Evolutionary conservation across 108 stramenopile genomes (phyloP), one percentile per base, ranked within the genome.

Genomic region (Hondaea fermentalgiana): DNA sequence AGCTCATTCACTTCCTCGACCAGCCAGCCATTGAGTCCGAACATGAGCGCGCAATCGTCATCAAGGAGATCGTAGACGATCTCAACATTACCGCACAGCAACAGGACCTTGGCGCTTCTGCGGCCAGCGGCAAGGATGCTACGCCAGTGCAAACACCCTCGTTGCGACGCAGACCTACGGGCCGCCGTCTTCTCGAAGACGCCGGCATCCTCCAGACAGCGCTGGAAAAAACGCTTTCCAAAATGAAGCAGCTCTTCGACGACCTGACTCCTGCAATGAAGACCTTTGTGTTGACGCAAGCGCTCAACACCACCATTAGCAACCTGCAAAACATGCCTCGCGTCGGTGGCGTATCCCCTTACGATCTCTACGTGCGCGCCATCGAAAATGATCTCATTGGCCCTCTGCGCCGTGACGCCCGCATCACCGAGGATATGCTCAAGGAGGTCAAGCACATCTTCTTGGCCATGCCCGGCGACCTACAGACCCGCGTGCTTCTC

Each of bases 321-420:
- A 83, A 83, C 51, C 51, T 83, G 45, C 76, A 53, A 47, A 47
- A 83, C 76, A 83, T 83, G 76, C 76, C 76, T 14, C 76, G 76
- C n/a, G 45, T 83, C 28, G 76, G 76, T 4, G 51, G 51, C 28
- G 76, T 83, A 6, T 53, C 49, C 0, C 76, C 76, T 53, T 83
- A 83, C 28, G 76, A 83, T 35, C 76, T 83, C n/a, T 83, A 83
- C 51, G 76, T 83, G 23, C 45, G 76, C 10, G 76, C 76, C n/a
- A 83, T 83, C 51, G 76, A 83, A 83, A 83, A 83, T 35, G 76
- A 83, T 35, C 76, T 83, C 28, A 83, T 83, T 35, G 76, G 76
- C n/a, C 76, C 76, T 12, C 51, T 83, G 76, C 76, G 76, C 28
- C 45, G 76, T 16, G 76, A 83, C 76, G 76, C 76, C 6, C 76